Percentiles rank a stretch among this genome's conserved stretches.
phyloP scores from a whole-genome alignment of 2,329 filamentous ascomycete genomes.

The Alternaria triticina region DNA sequence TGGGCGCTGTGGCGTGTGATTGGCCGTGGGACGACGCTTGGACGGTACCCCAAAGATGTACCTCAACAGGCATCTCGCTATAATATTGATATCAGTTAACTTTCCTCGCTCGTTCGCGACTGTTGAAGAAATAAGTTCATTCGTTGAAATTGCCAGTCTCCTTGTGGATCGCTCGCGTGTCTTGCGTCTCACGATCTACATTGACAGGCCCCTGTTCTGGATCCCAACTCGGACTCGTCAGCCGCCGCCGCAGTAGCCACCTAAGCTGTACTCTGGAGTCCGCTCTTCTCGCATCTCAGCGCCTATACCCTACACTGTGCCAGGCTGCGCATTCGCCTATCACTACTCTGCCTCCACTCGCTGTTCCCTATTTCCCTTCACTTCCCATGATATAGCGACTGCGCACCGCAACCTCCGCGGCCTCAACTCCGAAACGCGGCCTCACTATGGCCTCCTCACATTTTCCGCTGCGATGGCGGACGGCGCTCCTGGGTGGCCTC shows the following conservation, averaged over 20 bases:
- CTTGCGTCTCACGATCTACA: not conserved
- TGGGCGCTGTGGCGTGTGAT: slow-evolving; percentile 19
- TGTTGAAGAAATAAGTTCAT: not conserved
- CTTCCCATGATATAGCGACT: slow-evolving; percentile 46
- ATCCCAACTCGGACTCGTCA: slow-evolving; percentile 33
- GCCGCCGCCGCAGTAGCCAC: slow-evolving; percentile 37
- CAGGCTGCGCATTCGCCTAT: not conserved
- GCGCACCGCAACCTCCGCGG: slow-evolving; percentile 28
- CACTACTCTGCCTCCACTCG: not conserved
- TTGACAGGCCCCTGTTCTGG: slow-evolving; percentile 5
- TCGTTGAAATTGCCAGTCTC: not conserved
- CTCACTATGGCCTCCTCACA: slow-evolving; percentile 35
- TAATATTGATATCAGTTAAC: not conserved
- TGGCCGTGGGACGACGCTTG: slow-evolving; percentile 23
- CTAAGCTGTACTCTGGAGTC: slow-evolving; percentile 24
- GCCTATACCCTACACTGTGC: slow-evolving; percentile 6
- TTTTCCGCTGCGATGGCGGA: slow-evolving; percentile 40
- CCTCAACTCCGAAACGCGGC: slow-evolving; percentile 18
- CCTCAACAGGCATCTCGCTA: slow-evolving; percentile 10
- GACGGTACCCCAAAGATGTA: slow-evolving; percentile 13
- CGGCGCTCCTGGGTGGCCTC: slow-evolving; percentile 39
- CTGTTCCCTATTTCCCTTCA: not conserved
- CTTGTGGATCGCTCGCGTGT: slow-evolving; percentile 13
- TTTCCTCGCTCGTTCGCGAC: not conserved
- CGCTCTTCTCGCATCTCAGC: slow-evolving; percentile 11